These are phyloP conservation scores for Chaetomium sp. DNA, from an alignment of 2,329 filamentous ascomycete species.

Conservation along the genomic window DNA sequence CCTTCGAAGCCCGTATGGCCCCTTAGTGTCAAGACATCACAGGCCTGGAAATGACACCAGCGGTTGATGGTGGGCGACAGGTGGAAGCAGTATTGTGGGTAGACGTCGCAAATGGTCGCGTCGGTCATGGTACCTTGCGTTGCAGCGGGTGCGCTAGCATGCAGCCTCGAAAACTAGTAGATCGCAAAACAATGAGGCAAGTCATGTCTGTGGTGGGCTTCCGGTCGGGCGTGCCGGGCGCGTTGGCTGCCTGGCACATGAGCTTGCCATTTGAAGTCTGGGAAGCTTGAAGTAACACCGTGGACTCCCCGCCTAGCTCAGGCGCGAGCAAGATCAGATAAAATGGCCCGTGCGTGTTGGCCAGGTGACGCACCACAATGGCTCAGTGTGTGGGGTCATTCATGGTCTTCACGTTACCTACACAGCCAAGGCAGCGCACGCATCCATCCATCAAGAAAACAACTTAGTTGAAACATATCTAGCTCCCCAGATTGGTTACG, in stretches of 20 bases:
- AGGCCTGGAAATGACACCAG: constrained; percentile 51
- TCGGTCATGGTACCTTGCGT: constrained; percentile 22
- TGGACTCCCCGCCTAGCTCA: too few relatives aligned
- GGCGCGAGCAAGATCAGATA: too few relatives aligned
- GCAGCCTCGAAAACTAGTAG: constrained; percentile 1
- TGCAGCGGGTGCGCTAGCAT: constrained; percentile 1
- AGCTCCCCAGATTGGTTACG: too few relatives aligned
- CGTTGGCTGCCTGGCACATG: background rate
- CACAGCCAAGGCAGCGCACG: too few relatives aligned
- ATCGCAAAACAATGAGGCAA: background rate
- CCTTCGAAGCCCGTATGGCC: constrained; percentile 48
- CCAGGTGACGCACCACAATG: constrained; percentile 7
- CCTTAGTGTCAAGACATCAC: constrained; percentile 44
- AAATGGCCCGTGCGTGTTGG: constrained; percentile 9
- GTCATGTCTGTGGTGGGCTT: constrained; percentile 1
- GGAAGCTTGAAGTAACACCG: too few relatives aligned
- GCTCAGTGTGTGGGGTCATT: background rate
- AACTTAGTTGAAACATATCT: too few relatives aligned
- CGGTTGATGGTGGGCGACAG: constrained; percentile 53
- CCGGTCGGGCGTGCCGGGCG: too few relatives aligned
- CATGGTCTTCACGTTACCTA: too few relatives aligned
- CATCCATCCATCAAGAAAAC: too few relatives aligned
- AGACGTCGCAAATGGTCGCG: constrained; percentile 32
- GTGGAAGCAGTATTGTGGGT: constrained; percentile 58
- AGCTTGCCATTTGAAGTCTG: background rate